Evolutionary conservation across 2,329 filamentous ascomycete genomes (phyloP).

Genomic region (Didymella glomerata): DNA sequence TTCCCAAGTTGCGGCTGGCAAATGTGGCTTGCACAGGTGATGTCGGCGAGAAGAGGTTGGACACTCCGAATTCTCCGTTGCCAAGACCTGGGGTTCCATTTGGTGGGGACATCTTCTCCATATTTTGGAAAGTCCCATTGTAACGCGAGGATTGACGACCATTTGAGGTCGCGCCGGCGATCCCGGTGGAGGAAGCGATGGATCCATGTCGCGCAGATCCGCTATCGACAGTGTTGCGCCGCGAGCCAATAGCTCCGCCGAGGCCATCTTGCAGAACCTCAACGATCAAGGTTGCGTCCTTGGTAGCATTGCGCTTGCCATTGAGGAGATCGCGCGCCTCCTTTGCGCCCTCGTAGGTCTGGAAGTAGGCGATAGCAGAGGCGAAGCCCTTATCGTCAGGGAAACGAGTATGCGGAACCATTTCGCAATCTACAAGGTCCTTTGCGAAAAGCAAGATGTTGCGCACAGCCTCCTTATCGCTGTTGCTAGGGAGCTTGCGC

Average conservation of each 20-base stretch:
- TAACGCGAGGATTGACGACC: slow-evolving; percentile 67
- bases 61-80: slow-evolving; percentile 68
- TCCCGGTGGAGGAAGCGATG: slow-evolving; percentile 58
- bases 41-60: slow-evolving; percentile 74
- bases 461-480: slow-evolving; percentile 65
- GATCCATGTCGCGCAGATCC: slow-evolving; percentile 54
- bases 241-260: slow-evolving; percentile 53
- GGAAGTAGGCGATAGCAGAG: slow-evolving; percentile 67
- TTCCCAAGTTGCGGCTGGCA: slow-evolving; percentile 68
- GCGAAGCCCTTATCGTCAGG: slow-evolving; percentile 65
- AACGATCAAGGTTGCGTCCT: slow-evolving; percentile 66
- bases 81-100: slow-evolving; percentile 62
- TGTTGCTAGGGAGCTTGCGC: slow-evolving; percentile 67
- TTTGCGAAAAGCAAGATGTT: slow-evolving; percentile 73
- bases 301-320: slow-evolving; percentile 68
- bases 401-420: slow-evolving; percentile 61
- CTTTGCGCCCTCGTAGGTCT: slow-evolving; percentile 64
- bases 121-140: slow-evolving; percentile 67
- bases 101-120: slow-evolving; percentile 70
- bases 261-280: slow-evolving; percentile 61
- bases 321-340: slow-evolving; percentile 67
- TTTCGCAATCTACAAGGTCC: slow-evolving; percentile 67
- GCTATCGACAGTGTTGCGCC: slow-evolving; percentile 65
- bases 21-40: slow-evolving; percentile 76
- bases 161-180: slow-evolving; percentile 49